Percentiles rank a stretch among this genome's conserved stretches.
Evolutionary conservation across 2,329 filamentous ascomycete species (phyloP).

Genomic region (Pleurostoma richardsiae): DNA sequence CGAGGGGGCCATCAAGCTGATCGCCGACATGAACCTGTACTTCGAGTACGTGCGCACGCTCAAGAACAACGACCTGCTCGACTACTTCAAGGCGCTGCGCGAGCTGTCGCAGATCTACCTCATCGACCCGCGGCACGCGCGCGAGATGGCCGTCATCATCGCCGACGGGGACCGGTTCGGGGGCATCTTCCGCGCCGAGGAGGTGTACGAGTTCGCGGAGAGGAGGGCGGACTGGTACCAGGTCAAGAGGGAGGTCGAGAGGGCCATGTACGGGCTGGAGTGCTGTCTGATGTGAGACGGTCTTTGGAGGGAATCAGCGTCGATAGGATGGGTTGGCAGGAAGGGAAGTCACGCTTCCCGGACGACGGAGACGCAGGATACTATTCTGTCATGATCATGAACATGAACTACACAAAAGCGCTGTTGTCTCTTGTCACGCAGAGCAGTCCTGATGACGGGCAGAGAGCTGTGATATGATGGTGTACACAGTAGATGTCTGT

Average conservation of each 20-base stretch:
- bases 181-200: slow-evolving; percentile 89
- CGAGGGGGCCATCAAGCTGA: slow-evolving; percentile 84
- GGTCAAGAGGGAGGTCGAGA: slow-evolving; percentile 83
- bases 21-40: slow-evolving; percentile 95
- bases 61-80: slow-evolving; percentile 74
- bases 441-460: too few relatives aligned
- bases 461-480: too few relatives aligned
- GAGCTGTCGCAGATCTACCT: slow-evolving; percentile 95
- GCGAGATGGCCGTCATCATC: slow-evolving; percentile 92
- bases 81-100: slow-evolving; percentile 86
- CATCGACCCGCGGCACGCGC: slow-evolving; percentile 80
- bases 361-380: too few relatives aligned
- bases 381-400: too few relatives aligned
- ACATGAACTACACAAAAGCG: too few relatives aligned
- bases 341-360: too few relatives aligned
- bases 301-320: too few relatives aligned
- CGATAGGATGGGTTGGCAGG: not conserved
- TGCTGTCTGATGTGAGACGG: slow-evolving; percentile 77
- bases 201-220: slow-evolving; percentile 97
- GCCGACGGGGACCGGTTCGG: slow-evolving; percentile 86
- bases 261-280: slow-evolving; percentile 94
- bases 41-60: slow-evolving; percentile 78
- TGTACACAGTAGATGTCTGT: too few relatives aligned
- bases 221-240: slow-evolving; percentile 91
- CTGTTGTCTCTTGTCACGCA: too few relatives aligned